These are phyloP conservation scores for Mortierella claussenii DNA, from an alignment of 192 early-diverging fungal species.

Conservation along the genomic window DNA sequence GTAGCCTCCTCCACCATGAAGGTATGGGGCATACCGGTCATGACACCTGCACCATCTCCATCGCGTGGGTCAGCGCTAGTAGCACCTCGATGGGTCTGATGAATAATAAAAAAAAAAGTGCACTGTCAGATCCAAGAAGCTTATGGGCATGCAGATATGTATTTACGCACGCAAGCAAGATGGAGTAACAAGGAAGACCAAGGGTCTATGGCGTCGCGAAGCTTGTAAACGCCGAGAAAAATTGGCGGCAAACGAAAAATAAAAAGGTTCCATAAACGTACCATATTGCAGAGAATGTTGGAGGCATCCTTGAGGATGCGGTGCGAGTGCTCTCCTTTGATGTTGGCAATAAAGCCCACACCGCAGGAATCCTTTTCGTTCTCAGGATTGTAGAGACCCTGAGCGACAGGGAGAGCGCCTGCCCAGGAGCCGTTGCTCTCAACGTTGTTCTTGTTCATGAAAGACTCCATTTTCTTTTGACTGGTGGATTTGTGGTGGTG, in stretches of 20 bases:
- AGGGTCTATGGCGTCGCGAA: too few relatives aligned
- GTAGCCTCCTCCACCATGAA: slow-evolving; percentile 77
- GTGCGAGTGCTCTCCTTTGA: slow-evolving; percentile 87
- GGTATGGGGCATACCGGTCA: slow-evolving; percentile 94
- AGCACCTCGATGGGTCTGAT: slow-evolving; percentile 91
- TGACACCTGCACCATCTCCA: slow-evolving; percentile 99
- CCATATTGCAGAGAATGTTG: slow-evolving; percentile 96
- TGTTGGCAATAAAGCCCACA: slow-evolving; percentile 96
- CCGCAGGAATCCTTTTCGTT: slow-evolving; percentile 96
- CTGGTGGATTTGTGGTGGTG: not conserved
- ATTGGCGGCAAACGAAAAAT: not conserved
- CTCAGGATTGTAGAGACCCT: slow-evolving; percentile 90
- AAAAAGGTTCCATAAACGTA: slow-evolving; percentile 9
- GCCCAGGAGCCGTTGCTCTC: slow-evolving; percentile 77
- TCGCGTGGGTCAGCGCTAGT: slow-evolving; percentile 93
- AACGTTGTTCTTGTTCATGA: slow-evolving; percentile 53
- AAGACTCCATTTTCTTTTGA: slow-evolving; percentile 21
- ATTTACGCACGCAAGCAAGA: too few relatives aligned
- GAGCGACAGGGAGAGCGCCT: slow-evolving; percentile 81
- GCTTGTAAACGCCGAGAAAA: not conserved
- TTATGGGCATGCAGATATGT: too few relatives aligned
- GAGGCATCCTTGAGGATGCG: slow-evolving; percentile 91
- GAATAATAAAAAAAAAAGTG: not conserved
- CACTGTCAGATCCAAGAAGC: slow-evolving; percentile 1
- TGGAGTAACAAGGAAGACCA: too few relatives aligned